Evolutionary conservation across 177 flowering plant species (phyloP), one percentile per base, ranked within the genome.

Genomic region (Vitis hybrid): DNA sequence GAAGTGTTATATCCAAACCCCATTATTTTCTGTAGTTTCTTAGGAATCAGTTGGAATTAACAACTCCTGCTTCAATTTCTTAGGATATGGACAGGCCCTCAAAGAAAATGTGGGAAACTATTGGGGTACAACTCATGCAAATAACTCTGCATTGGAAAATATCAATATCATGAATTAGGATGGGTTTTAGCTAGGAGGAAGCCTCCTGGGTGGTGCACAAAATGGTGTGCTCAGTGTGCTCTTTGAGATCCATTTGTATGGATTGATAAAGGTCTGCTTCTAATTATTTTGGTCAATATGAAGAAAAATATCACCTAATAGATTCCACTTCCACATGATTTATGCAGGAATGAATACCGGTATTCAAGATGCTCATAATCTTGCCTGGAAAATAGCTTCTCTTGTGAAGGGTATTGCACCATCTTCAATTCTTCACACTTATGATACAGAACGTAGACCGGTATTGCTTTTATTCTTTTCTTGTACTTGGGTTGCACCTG

Each of bases 341-440:
- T 48, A n/a, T 80, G 72, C 83, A 95, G 99, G 98, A 69, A 95
- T 95, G 99, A 95, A 95, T 74, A 95, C 99, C 65, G 99, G 99
- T 61, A 87, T 95, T 74, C 99, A 95, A 78, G 99, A 95, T 84
- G 97, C 88, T 71, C 99, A 95, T 75, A 95, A 95, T 75, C 87
- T 95, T 77, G 99, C 98, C 21, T 95, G 99, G 99, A 95, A 95
- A 78, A 74, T 95, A 61, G 98, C 93, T 81, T 82, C 82, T 75
- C 68, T 93, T 19, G 45, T 87, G 21, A 76, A 86, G 77, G 97
- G 89, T 70, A 76, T 85, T 69, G 77, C 92, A 65, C 87, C 91
- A 75, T 66, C 84, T 55, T 88, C 98, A 33, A 62, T 93, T 68
- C 85, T 95, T 63, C 64, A 73, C 39, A 91, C 94, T 56, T 93